Conservation (phyloP, 805 yeast species). For the Metschnikowia vanudenii region DNA sequence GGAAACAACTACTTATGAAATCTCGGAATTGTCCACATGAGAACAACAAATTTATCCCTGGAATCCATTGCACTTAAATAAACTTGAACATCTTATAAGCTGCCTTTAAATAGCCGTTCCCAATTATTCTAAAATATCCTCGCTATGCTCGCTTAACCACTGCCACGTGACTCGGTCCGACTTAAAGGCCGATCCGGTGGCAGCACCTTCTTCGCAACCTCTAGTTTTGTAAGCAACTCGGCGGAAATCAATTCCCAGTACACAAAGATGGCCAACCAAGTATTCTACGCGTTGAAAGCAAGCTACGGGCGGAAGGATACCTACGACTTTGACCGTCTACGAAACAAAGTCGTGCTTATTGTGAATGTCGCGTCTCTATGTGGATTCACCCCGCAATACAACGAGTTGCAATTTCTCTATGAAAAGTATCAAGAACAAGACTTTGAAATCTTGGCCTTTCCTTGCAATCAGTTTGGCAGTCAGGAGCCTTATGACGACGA, state of each 20-base stretch:
- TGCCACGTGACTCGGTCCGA: not conserved
- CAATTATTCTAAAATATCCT: too few species aligned
- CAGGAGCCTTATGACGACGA: slow-evolving; percentile 70
- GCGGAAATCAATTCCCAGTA: not conserved
- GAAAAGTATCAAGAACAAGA: slow-evolving; percentile 63
- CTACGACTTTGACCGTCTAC: slow-evolving; percentile 15
- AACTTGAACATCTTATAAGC: too few species aligned
- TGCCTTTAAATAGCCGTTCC: too few species aligned
- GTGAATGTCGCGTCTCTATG: slow-evolving; percentile 27
- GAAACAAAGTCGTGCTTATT: slow-evolving; percentile 24
- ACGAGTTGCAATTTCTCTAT: slow-evolving; percentile 67
- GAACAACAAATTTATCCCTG: too few species aligned
- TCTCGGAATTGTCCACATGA: too few species aligned
- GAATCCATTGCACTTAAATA: too few species aligned
- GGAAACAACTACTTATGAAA: too few species aligned
- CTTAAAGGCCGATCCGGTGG: not conserved
- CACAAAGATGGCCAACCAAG: slow-evolving; percentile 2
- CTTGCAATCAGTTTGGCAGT: slow-evolving; percentile 85
- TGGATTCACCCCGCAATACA: slow-evolving; percentile 38
- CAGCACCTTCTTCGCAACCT: not conserved
- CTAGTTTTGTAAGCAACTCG: not conserved
- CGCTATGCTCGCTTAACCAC: too few species aligned
- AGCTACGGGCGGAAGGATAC: not conserved
- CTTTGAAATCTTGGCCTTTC: slow-evolving; percentile 75
- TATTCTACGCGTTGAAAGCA: slow-evolving; percentile 10